A percentile compares a stretch with the other conserved stretches of the same genome.
phyloP scores from a whole-genome alignment of 805 yeast genomes.

The Pichia rugopelliculosa region DNA sequence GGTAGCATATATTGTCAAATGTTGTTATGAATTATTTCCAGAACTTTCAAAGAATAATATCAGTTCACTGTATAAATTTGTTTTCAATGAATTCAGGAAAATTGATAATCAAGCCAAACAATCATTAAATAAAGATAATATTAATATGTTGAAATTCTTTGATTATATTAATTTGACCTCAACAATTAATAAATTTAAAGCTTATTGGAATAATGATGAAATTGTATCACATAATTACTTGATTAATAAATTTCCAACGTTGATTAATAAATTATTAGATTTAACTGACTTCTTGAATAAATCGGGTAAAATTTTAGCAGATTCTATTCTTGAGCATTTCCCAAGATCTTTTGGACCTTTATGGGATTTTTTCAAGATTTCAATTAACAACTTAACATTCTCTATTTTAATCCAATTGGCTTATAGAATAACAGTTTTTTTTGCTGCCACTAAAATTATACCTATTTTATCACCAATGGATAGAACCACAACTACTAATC shows the following conservation, averaged over 20 bases:
- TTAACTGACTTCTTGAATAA: constrained; percentile 18
- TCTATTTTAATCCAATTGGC: constrained; percentile 76
- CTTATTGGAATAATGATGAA: constrained; percentile 1
- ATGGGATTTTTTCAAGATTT: constrained; percentile 45
- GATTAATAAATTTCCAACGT: constrained; percentile 1
- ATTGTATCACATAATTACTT: background rate
- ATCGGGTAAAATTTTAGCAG: constrained; percentile 19
- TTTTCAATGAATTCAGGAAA: constrained; percentile 30
- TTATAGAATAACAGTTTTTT: constrained; percentile 77
- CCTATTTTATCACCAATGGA: constrained; percentile 43
- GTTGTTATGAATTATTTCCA: constrained; percentile 89
- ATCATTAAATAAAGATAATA: constrained; percentile 13
- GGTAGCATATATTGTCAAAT: constrained; percentile 86
- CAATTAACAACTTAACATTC: constrained; percentile 62
- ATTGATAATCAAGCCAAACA: constrained; percentile 28
- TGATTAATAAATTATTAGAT: constrained; percentile 3
- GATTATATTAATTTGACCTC: background rate
- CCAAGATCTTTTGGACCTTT: constrained; percentile 47
- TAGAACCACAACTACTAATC: constrained; percentile 3
- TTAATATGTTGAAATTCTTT: background rate
- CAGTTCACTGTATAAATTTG: constrained; percentile 27
- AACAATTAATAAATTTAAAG: background rate
- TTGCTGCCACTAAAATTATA: constrained; percentile 87
- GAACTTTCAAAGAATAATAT: constrained; percentile 53
- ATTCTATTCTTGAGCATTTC: constrained; percentile 44